A percentile compares a stretch with the other conserved stretches of the same genome.
These are phyloP conservation scores for Rutstroemia sp. DNA, from an alignment of 2,329 filamentous ascomycete genomes.

Conservation along the genomic window DNA sequence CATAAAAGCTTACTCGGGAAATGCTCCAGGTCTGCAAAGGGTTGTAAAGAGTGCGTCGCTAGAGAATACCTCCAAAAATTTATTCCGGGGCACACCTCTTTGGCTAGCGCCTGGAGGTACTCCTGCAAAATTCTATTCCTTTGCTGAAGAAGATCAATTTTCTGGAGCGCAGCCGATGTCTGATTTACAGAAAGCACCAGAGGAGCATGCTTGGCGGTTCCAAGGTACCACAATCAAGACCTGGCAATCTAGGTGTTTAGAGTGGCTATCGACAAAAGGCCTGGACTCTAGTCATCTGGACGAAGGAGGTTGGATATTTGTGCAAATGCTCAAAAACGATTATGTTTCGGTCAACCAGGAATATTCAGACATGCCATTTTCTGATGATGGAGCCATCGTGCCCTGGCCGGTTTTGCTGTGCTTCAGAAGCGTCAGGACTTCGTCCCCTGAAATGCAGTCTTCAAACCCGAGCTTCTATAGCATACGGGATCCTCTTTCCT, in stretches of 20 bases:
- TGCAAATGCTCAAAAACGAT: constrained; percentile 23
- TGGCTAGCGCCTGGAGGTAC: constrained; percentile 29
- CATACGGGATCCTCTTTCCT: constrained; percentile 29
- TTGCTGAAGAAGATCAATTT: constrained; percentile 18
- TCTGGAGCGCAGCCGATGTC: constrained; percentile 13
- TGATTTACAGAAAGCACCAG: constrained; percentile 15
- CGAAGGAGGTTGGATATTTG: constrained; percentile 28
- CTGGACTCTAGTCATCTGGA: constrained; percentile 23
- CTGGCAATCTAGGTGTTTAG: constrained; percentile 28
- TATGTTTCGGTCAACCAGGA: constrained; percentile 20
- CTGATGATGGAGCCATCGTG: constrained; percentile 24
- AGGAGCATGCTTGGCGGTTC: constrained; percentile 13
- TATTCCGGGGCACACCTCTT: constrained; percentile 20
- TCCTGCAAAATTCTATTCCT: constrained; percentile 25
- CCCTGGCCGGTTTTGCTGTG: constrained; percentile 30
- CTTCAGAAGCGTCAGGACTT: constrained; percentile 20
- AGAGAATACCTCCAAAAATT: constrained; percentile 1
- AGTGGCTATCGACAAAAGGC: constrained; percentile 28
- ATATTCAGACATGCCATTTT: constrained; percentile 16
- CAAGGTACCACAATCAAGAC: constrained; percentile 21
- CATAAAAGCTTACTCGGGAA: constrained; percentile 26
- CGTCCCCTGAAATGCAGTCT: constrained; percentile 6
- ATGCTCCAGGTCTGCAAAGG: constrained; percentile 21
- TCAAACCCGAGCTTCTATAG: background rate
- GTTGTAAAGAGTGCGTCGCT: constrained; percentile 9